Percentiles rank a stretch among this genome's conserved stretches.
Evolutionary conservation across 805 yeast species (phyloP).

Genomic region (Kazachstania kunashirensis): DNA sequence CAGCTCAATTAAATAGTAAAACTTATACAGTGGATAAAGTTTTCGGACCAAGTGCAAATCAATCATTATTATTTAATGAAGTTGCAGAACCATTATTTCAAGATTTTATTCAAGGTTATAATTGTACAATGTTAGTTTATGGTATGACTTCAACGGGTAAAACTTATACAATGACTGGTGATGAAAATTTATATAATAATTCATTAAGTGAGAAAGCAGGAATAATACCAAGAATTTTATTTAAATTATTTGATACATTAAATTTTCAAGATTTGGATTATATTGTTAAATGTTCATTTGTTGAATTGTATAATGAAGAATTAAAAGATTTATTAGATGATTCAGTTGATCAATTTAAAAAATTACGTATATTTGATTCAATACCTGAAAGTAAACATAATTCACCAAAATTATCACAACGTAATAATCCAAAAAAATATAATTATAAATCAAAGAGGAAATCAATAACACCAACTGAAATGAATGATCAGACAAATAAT

Average conservation of each 20-base stretch:
- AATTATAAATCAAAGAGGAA: constrained; percentile 10
- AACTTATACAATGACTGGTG: constrained; percentile 74
- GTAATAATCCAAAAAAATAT: constrained; percentile 1
- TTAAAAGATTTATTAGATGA: constrained; percentile 54
- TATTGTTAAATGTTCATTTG: constrained; percentile 65
- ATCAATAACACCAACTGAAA: neutral
- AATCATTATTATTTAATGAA: constrained; percentile 51
- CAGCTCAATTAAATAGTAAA: constrained; percentile 38
- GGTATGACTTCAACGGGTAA: constrained; percentile 93
- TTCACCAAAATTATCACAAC: constrained; percentile 16
- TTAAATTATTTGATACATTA: constrained; percentile 46
- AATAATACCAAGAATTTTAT: constrained; percentile 51
- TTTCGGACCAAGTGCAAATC: constrained; percentile 76
- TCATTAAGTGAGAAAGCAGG: constrained; percentile 45
- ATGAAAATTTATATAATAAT: constrained; percentile 31
- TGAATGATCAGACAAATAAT: neutral
- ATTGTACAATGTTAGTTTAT: constrained; percentile 76
- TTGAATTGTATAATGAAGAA: constrained; percentile 84
- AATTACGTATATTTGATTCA: constrained; percentile 44
- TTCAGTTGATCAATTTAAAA: constrained; percentile 28
- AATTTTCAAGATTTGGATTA: constrained; percentile 38
- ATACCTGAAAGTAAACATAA: constrained; percentile 7
- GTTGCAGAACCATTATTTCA: constrained; percentile 55
- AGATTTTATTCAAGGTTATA: constrained; percentile 67
- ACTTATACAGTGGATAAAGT: constrained; percentile 70